A percentile compares a stretch with the other conserved stretches of the same genome.
Conservation (phyloP, 805 yeast species). For the Barnettozyma vustinii region DNA sequence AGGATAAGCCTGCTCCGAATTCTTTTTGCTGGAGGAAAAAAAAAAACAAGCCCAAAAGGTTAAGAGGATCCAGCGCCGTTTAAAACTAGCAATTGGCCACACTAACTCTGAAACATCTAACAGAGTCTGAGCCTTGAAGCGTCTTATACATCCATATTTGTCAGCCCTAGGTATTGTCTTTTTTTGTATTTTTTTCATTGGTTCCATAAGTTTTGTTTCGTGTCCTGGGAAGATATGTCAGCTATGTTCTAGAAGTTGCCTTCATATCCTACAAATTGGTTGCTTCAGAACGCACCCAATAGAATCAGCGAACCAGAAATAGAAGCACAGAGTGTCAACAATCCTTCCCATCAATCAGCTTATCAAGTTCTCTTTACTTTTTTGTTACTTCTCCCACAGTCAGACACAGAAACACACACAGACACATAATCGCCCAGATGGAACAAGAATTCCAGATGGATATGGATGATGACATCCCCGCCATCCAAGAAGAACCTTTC, state of each 20-base stretch:
- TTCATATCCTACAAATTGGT: background rate
- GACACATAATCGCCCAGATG: background rate
- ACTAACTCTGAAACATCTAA: background rate
- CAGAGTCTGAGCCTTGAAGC: background rate
- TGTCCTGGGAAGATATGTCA: background rate
- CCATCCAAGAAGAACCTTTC: background rate
- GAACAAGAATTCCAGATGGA: constrained; percentile 13
- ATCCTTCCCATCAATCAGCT: background rate
- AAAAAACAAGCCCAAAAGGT: too few species aligned
- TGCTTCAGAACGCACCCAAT: background rate
- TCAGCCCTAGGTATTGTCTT: background rate
- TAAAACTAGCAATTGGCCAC: background rate
- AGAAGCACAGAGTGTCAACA: background rate
- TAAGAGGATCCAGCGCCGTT: background rate
- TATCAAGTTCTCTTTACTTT: too few species aligned
- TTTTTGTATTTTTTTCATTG: background rate
- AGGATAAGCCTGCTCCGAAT: background rate
- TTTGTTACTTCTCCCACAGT: background rate
- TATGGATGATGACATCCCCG: constrained; percentile 5
- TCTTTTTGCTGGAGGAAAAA: background rate
- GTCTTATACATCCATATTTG: background rate
- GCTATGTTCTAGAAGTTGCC: background rate
- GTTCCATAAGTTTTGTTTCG: background rate
- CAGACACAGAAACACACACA: background rate
- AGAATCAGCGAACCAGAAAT: background rate